Conservation (phyloP, 1,139 yeast genomes). For the Pichia sp. region DNA sequence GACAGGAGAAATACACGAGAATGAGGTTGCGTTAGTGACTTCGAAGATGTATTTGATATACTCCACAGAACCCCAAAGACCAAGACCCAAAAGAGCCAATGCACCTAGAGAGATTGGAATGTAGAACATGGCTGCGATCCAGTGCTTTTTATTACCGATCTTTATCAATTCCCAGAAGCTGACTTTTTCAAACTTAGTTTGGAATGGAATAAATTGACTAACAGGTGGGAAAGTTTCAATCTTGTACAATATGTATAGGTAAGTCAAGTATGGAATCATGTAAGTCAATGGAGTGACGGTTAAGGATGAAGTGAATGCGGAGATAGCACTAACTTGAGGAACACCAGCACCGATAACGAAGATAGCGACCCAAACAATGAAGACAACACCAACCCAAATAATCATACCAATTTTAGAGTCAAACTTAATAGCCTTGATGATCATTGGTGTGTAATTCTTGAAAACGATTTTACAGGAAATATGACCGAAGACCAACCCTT, state of each 20-base stretch:
- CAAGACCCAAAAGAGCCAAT: conserved; percentile 36
- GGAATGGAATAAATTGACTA: conserved; percentile 11
- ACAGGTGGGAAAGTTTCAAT: conserved; percentile 7
- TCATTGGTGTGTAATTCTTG: conserved; percentile 36
- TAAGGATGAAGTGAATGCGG: conserved; percentile 52
- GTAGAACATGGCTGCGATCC: conserved; percentile 8
- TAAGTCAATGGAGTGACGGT: conserved; percentile 46
- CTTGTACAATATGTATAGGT: conserved; percentile 14
- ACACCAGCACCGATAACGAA: conserved; percentile 52
- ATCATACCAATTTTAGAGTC: conserved; percentile 34
- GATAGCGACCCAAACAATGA: conserved; percentile 41
- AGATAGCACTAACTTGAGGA: conserved; percentile 48
- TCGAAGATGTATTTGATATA: conserved; percentile 26
- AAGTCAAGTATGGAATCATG: conserved; percentile 42
- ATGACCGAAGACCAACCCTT: conserved; percentile 44
- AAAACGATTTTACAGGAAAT: conserved; percentile 43
- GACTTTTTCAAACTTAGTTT: background rate
- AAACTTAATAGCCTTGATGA: conserved; percentile 35
- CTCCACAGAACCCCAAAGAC: conserved; percentile 36
- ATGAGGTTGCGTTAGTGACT: conserved; percentile 25
- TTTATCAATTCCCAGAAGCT: background rate
- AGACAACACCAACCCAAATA: conserved; percentile 36
- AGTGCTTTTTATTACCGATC: conserved; percentile 11
- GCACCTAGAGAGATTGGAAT: conserved; percentile 33
- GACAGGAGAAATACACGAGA: conserved; percentile 30